phyloP scores from a whole-genome alignment of 148 eudicot genomes.

The Camellia japonica region DNA sequence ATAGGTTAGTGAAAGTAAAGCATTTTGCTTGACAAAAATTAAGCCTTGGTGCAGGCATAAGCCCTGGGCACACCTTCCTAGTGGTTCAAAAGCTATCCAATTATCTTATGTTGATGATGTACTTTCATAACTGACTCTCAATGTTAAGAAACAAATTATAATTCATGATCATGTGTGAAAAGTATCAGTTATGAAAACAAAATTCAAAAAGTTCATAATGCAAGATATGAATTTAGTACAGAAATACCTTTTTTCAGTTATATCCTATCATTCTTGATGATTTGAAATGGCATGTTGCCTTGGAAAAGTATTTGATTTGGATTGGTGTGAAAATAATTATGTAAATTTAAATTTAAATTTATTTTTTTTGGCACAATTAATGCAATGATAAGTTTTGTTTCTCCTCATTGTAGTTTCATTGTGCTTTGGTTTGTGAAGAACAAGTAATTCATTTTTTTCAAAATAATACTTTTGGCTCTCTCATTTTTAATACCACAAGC shows the following conservation, averaged over 20 bases:
- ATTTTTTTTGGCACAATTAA: background rate
- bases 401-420: background rate
- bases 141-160: background rate
- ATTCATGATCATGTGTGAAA: background rate
- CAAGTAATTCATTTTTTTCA: background rate
- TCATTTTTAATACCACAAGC: background rate
- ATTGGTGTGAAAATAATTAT: background rate
- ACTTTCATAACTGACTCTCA: background rate
- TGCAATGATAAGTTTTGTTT: background rate
- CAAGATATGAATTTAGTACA: background rate
- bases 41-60: background rate
- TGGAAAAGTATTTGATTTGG: background rate
- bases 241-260: background rate
- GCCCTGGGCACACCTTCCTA: background rate
- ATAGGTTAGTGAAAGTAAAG: constrained; percentile 56
- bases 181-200: background rate
- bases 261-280: background rate
- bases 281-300: background rate
- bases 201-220: background rate
- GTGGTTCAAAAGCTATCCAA: background rate
- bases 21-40: background rate
- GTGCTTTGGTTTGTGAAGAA: background rate
- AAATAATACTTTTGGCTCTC: background rate
- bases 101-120: background rate
- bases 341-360: too few relatives aligned